Percentiles rank a stretch among this genome's conserved stretches.
Conservation (phyloP, 306 rosid species). For the Vigna angularis region DNA sequence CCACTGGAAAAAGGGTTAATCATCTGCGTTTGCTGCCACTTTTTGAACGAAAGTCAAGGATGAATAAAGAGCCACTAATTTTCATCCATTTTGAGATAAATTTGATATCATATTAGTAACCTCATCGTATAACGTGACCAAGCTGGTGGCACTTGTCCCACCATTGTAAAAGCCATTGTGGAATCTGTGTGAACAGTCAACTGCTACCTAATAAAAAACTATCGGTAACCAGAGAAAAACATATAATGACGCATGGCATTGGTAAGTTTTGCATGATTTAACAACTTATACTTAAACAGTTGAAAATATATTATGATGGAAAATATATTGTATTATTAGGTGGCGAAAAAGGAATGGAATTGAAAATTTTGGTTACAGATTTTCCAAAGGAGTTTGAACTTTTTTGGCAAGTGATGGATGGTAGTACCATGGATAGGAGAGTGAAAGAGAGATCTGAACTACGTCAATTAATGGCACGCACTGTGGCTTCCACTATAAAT, state of each 20-base stretch:
- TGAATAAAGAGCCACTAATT: neutral
- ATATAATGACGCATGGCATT: neutral
- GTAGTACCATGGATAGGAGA: slow-evolving; percentile 18
- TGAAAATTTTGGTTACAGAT: neutral
- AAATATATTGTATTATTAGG: neutral
- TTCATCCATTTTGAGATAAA: slow-evolving; percentile 14
- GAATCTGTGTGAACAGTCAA: neutral
- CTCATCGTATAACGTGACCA: too few species aligned
- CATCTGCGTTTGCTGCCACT: neutral
- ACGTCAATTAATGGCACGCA: slow-evolving; percentile 49
- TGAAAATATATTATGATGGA: neutral
- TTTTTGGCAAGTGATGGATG: slow-evolving; percentile 43
- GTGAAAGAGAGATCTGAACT: slow-evolving; percentile 50
- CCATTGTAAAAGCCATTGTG: slow-evolving; percentile 18
- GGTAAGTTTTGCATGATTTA: neutral
- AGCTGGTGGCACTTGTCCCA: neutral
- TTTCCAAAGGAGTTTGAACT: slow-evolving; percentile 47
- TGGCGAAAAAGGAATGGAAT: neutral
- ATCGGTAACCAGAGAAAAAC: too few species aligned
- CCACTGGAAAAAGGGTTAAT: neutral
- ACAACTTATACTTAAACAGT: too few species aligned
- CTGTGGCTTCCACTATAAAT: slow-evolving; percentile 54
- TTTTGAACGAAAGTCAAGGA: neutral
- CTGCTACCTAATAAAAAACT: too few species aligned
- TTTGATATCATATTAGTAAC: too few species aligned